These are phyloP conservation scores for Thalassiosira profunda DNA, from an alignment of 108 stramenopile genomes.

Conservation along the genomic window DNA sequence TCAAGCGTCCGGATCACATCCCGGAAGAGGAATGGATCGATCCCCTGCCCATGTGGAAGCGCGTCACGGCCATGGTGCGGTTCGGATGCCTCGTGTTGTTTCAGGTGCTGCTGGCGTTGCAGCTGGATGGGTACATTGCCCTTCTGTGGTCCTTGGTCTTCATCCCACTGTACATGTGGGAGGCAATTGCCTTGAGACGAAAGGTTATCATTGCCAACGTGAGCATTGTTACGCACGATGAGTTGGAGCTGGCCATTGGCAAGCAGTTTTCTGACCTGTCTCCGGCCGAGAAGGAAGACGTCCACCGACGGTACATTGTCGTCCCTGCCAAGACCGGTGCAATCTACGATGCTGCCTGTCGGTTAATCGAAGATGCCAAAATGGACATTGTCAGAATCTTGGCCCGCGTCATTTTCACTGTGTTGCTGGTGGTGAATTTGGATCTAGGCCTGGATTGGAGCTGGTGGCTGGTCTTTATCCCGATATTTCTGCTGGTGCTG, in stretches of 20 bases:
- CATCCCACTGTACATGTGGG: constrained; percentile 76
- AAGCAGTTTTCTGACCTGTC: constrained; percentile 79
- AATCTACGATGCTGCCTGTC: constrained; percentile 68
- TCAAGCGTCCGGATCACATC: constrained; percentile 79
- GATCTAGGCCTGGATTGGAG: constrained; percentile 65
- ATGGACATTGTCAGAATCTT: constrained; percentile 66
- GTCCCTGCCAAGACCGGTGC: constrained; percentile 65
- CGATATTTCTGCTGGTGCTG: constrained; percentile 67
- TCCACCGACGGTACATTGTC: constrained; percentile 73
- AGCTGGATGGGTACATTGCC: constrained; percentile 57
- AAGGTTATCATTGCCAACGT: constrained; percentile 67
- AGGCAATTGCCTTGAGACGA: constrained; percentile 66
- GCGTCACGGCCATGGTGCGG: constrained; percentile 59
- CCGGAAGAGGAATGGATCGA: constrained; percentile 90
- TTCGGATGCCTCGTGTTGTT: constrained; percentile 69
- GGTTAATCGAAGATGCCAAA: constrained; percentile 60
- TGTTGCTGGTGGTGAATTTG: constrained; percentile 70
- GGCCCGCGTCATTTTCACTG: constrained; percentile 63
- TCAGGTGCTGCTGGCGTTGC: constrained; percentile 68
- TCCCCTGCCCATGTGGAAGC: constrained; percentile 81
- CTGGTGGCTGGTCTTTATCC: constrained; percentile 91
- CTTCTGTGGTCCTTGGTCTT: constrained; percentile 73
- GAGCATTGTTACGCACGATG: constrained; percentile 78
- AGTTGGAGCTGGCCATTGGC: constrained; percentile 77
- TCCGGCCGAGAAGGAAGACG: constrained; percentile 66